Base-by-base conservation (phyloP, 805 yeast genomes). In the Candida odintsovae region DNA sequence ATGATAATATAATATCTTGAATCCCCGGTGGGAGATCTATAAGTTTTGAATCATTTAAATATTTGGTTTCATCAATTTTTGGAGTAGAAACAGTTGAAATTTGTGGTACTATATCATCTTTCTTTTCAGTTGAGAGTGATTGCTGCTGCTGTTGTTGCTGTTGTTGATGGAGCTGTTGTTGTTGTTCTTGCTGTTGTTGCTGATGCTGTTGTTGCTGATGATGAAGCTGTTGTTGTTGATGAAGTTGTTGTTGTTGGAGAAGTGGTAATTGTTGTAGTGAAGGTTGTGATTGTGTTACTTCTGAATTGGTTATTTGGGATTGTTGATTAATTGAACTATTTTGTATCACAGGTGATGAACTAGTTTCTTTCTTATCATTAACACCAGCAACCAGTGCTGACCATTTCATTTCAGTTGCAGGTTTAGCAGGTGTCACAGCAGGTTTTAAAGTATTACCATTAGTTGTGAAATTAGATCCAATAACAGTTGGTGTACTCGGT, bases 321-420 rank as follows among this genome's bases (percentile, higher is more conserved):
- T 23, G 44, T 16, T 38, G 40, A 15, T 50, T 42, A 8, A 50
- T 29, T 22, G 44, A 31, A n/a, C 49, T 47, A 13, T 49, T 46
- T 15, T 47, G 42, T 38, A 44, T 38, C 25, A 44, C 40, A 11
- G 43, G 26, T 21, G 51, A 29, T 11, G 20, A n/a, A 7, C 8
- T 5, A 16, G 47, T 44, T 35, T 49, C 36, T n/a, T 42, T 40
- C 35, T 19, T 22, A 4, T 40, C 43, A n/a, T 28, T 35, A 2
- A 29, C 11, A 16, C 49, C 50, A 23, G 54, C 57, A 18, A 48
- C 50, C 39, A 54, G 21, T 4, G 78, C 77, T 3, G 78, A 67
- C 21, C 82, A 71, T 72, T 81, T 77, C 54, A 77, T 76, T 40
- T 77, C 66, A 29, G 71, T 75, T 13, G 70, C 69, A 2, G 79